A percentile compares a stretch with the other conserved stretches of the same genome.
Conservation (phyloP, 192 early-diverging fungal genomes). For the Backusella luteola region DNA sequence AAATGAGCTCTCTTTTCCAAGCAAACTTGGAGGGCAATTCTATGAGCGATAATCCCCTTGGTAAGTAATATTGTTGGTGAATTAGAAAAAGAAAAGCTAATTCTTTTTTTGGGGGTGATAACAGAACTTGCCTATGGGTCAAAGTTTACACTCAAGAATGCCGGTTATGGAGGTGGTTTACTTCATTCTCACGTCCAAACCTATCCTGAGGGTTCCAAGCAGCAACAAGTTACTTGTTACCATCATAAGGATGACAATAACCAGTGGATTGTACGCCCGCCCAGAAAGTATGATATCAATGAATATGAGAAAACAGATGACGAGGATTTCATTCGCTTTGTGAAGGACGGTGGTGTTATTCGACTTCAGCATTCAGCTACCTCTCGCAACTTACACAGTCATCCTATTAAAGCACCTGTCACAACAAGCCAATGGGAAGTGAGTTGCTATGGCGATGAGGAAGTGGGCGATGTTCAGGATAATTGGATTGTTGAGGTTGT, state of each 20-base stretch:
- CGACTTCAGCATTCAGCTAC: conserved; percentile 79
- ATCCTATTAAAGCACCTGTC: conserved; percentile 72
- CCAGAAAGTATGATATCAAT: neutral
- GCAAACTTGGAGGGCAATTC: conserved; percentile 80
- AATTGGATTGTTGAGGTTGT: conserved; percentile 88
- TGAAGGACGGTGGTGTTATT: conserved; percentile 77
- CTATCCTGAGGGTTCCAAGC: conserved; percentile 85
- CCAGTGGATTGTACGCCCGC: conserved; percentile 69
- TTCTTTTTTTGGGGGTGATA: neutral
- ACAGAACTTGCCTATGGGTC: conserved; percentile 89
- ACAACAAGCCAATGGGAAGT: conserved; percentile 83
- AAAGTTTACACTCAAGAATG: conserved; percentile 81
- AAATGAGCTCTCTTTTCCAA: conserved; percentile 98
- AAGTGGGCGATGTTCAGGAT: conserved; percentile 78
- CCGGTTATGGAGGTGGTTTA: conserved; percentile 79
- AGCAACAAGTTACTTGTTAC: conserved; percentile 97
- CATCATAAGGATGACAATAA: conserved; percentile 94
- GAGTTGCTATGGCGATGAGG: conserved; percentile 80
- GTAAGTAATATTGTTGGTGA: conserved; percentile 36
- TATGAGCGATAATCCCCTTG: conserved; percentile 77
- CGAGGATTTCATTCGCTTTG: conserved; percentile 26
- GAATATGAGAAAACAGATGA: conserved; percentile 48
- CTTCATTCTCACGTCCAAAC: conserved; percentile 92
- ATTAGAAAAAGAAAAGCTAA: neutral
- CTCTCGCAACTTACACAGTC: conserved; percentile 82